Evolutionary conservation across 495 filamentous ascomycete species (phyloP).

Genomic region (Hyaloscypha bicolor): DNA sequence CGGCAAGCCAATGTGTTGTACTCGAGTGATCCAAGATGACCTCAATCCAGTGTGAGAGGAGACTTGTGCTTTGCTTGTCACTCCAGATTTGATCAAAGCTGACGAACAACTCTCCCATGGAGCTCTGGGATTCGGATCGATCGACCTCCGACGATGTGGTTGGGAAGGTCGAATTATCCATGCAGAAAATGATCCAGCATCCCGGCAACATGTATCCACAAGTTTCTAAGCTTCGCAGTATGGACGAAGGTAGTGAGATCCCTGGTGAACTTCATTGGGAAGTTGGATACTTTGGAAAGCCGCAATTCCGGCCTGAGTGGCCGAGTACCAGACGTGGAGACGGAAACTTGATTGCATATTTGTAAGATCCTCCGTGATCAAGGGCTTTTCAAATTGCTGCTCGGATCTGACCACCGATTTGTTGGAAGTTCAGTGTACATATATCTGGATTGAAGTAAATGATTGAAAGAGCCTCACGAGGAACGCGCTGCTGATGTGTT

Average conservation of each 20-base stretch:
- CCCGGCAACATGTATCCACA: conserved; percentile 91
- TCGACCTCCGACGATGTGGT: conserved; percentile 91
- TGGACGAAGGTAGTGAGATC: conserved; percentile 84
- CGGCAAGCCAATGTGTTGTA: conserved; percentile 97
- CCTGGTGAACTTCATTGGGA: conserved; percentile 95
- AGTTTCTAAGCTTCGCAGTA: conserved; percentile 78
- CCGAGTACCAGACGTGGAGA: conserved; percentile 72
- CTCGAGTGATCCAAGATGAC: conserved; percentile 91
- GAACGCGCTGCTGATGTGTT: background rate
- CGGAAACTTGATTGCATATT: conserved; percentile 39
- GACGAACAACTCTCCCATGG: conserved; percentile 90
- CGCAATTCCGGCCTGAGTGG: conserved; percentile 75
- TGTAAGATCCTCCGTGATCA: background rate
- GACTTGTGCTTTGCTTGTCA: conserved; percentile 82
- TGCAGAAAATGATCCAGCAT: conserved; percentile 93
- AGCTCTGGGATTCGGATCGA: conserved; percentile 93
- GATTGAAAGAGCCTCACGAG: background rate
- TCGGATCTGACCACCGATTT: too few relatives aligned
- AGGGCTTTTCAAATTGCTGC: too few relatives aligned
- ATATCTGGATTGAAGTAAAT: background rate
- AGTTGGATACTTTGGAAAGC: conserved; percentile 91
- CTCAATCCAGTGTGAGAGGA: conserved; percentile 94
- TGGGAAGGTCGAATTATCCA: conserved; percentile 89
- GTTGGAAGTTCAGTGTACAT: too few relatives aligned
- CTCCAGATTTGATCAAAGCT: conserved; percentile 85